A percentile compares a stretch with the other conserved stretches of the same genome.
phyloP scores from a whole-genome alignment of 495 filamentous ascomycete species.

The Podospora bellae-mahoneyi region DNA sequence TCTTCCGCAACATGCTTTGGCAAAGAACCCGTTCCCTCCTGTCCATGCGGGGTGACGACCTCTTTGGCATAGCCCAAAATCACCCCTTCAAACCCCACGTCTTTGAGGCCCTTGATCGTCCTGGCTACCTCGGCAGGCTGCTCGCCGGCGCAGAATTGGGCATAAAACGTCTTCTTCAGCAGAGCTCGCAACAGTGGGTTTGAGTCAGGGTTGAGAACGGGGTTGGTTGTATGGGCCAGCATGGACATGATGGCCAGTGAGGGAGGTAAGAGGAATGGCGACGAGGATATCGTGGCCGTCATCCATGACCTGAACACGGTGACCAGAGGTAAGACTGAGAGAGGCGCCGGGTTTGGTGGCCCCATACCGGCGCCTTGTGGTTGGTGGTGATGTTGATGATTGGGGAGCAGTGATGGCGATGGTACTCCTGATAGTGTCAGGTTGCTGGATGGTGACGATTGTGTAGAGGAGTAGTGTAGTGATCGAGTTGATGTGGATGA shows the following conservation, averaged over 20 bases:
- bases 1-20: constrained; percentile 37
- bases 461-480: constrained; percentile 42
- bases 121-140: constrained; percentile 56
- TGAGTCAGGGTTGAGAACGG: constrained; percentile 54
- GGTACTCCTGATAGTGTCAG: constrained; percentile 24
- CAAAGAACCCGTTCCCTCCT: constrained; percentile 42
- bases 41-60: constrained; percentile 48
- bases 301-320: constrained; percentile 74
- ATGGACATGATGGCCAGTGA: constrained; percentile 64
- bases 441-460: constrained; percentile 34
- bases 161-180: constrained; percentile 76
- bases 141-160: constrained; percentile 79
- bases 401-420: constrained; percentile 18
- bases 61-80: constrained; percentile 77
- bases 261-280: constrained; percentile 63
- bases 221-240: constrained; percentile 65
- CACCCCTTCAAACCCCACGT: constrained; percentile 69
- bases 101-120: constrained; percentile 58
- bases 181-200: constrained; percentile 56
- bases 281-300: constrained; percentile 77
- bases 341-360: constrained; percentile 43
- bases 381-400: constrained; percentile 17
- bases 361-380: constrained; percentile 22
- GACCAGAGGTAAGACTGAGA: constrained; percentile 70
- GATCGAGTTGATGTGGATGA: constrained; percentile 22